Evolutionary conservation across 306 rosid species (phyloP), one percentile per base, ranked within the genome.

Genomic region (Malus sylvestris): DNA sequence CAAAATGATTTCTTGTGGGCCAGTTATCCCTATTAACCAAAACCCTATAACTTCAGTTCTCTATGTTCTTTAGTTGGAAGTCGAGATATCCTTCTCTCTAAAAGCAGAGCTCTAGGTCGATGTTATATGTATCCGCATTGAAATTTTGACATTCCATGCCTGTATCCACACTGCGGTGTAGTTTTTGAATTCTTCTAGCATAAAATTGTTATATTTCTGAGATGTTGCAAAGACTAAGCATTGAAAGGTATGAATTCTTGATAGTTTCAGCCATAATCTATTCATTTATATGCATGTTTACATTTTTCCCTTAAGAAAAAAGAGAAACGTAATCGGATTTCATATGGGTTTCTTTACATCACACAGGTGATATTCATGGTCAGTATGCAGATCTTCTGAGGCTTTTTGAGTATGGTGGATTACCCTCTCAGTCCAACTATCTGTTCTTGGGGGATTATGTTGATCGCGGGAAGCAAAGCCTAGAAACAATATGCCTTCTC

Each of bases 401-500:
- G 76, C 88, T 94, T 62, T 91, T 94, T 23, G 96, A 94, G 66
- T 77, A 78, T 20, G 98, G 98, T 45, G 97, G 97, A 85, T 85
- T 87, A 0, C 98, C 98, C 29, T 96, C 98, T 68, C 89, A 84
- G 45, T 90, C 96, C 33, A 89, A 94, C 81, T 90, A 94, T 83
- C 79, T 94, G 62, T 94, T 91, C 59, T 74, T 94, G 68, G 97
- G 98, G 27, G 98, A 94, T 76, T 94, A 93, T 49, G 98, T 91
- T 53, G 98, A 93, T 80, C 94, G 96, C 3, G 98, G 98, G 49
- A 93, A 90, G 81, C 97, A 91, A 76, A 86, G 97, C 77, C 70
- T 93, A 42, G 98, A 93, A 83, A 88, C 96, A 38, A 91, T 94
- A 60, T 94, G 96, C 78, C 98, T 94, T 68, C 98, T 94, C 77